Evolutionary conservation across 1,139 yeast species (phyloP).

Genomic region (Saccharomyces hybrid): DNA sequence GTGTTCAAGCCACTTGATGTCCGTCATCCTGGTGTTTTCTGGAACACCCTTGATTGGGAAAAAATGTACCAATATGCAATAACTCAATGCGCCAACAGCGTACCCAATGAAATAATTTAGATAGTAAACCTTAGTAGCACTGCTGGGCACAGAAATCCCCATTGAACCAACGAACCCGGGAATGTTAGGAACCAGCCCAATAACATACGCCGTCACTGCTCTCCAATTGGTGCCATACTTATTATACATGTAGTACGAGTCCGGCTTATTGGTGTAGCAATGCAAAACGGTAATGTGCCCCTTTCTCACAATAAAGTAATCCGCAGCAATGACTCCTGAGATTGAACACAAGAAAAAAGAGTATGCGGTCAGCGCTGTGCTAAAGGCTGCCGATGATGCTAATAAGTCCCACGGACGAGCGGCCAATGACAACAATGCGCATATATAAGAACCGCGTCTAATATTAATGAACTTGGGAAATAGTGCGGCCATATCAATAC

Average conservation of each 20-base stretch:
- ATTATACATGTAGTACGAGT: conserved; percentile 50
- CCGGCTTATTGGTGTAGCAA: conserved; percentile 41
- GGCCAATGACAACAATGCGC: conserved; percentile 54
- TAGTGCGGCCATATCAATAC: conserved; percentile 79
- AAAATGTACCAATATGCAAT: conserved; percentile 41
- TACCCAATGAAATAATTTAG: conserved; percentile 70
- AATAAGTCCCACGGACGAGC: conserved; percentile 79
- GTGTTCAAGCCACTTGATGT: conserved; percentile 56
- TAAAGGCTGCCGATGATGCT: conserved; percentile 62
- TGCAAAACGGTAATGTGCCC: conserved; percentile 58
- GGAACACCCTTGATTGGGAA: conserved; percentile 57
- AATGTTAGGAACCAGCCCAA: conserved; percentile 71
- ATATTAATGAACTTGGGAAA: conserved; percentile 70
- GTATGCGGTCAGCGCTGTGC: conserved; percentile 78
- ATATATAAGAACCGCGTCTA: conserved; percentile 70
- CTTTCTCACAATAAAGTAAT: conserved; percentile 65
- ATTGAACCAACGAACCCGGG: conserved; percentile 81
- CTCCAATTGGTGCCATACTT: conserved; percentile 69
- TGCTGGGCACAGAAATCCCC: conserved; percentile 56
- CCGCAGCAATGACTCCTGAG: conserved; percentile 72
- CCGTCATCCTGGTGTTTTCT: conserved; percentile 37
- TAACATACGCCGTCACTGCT: conserved; percentile 57
- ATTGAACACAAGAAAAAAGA: conserved; percentile 76
- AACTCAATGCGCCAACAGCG: conserved; percentile 44
- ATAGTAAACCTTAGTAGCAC: conserved; percentile 64